Evolutionary conservation across 2,329 filamentous ascomycete species (phyloP), one percentile per base, ranked within the genome.

Genomic region (Catunica adiposa): DNA sequence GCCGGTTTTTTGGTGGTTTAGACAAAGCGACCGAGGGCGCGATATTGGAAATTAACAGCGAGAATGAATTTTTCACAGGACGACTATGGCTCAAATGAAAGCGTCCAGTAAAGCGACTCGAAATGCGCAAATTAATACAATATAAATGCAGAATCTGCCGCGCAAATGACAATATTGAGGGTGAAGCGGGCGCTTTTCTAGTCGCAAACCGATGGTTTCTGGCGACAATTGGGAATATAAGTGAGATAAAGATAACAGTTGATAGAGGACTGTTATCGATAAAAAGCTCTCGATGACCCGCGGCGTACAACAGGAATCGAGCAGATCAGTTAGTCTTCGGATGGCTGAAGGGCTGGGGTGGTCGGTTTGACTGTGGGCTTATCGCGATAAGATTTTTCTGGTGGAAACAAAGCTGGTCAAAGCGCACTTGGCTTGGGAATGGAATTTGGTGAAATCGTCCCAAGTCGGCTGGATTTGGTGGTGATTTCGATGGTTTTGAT

Each of bases 241-340:
- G 29, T 52, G 31, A 52, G 31, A 4, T 44, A 44, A 34, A 34
- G 40, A 52, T 52, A 52, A 52, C 31, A 26, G 50, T 52, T 38
- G 50, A 52, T 52, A 52, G 50, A 22, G 50, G 25, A 23, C 34
- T 52, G 50, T 52, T 52, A 52, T 52, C 50, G 50, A 52, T 52
- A 52, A 52, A 51, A 52, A 48, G 22, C 17, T 48, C 50, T 25
- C 20, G 50, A 52, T 38, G 31, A 38, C 29, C 50, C 34, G 29
- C 29, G 20, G 50, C 50, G 50, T 52, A 52, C 17, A 38, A 38
- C 31, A 52, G 15, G n/a, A 38, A 52, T 42, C 17, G 38, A 25
- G 25, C 25, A 29, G 25, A 29, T 25, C 47, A 20, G 25, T 20
- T 25, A 29, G 17, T 42, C 14, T 42, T 20, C 22, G 25, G 25